Percentiles rank a stretch among this genome's conserved stretches.
These are phyloP conservation scores for Oligophagozyma castellii DNA, from an alignment of 1,139 yeast genomes.

Conservation along the genomic window DNA sequence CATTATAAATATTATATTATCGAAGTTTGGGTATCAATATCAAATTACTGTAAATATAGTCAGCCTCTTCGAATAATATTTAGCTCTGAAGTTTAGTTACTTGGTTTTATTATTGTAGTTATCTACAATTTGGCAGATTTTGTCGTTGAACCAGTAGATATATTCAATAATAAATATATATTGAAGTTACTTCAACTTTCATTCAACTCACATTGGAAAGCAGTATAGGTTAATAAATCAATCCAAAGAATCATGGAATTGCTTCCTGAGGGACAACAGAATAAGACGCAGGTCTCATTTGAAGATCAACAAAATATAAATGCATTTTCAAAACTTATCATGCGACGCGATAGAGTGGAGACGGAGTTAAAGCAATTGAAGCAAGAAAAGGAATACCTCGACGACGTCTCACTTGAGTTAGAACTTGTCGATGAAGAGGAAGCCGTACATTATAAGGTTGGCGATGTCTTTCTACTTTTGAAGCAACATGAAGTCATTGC, in stretches of 20 bases:
- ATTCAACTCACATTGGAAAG: background rate
- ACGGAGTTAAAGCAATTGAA: constrained; percentile 37
- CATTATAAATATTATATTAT: too few relatives aligned
- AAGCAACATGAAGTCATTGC: constrained; percentile 52
- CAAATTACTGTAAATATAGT: too few relatives aligned
- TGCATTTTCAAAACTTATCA: constrained; percentile 69
- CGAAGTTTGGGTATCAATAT: too few relatives aligned
- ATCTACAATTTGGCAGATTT: too few relatives aligned
- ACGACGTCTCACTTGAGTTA: constrained; percentile 72
- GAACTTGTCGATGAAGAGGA: constrained; percentile 71
- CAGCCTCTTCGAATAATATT: too few relatives aligned
- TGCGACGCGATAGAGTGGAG: constrained; percentile 46
- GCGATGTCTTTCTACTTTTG: constrained; percentile 59
- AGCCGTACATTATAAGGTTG: constrained; percentile 48
- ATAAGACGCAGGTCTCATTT: constrained; percentile 69
- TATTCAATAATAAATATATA: too few relatives aligned
- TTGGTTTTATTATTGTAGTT: too few relatives aligned
- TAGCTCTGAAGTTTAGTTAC: too few relatives aligned
- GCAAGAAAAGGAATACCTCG: constrained; percentile 76
- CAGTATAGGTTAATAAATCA: background rate
- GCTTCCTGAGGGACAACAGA: constrained; percentile 53
- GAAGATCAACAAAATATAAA: constrained; percentile 86
- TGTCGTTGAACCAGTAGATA: background rate
- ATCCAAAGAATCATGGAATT: constrained; percentile 30
- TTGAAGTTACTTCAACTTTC: too few relatives aligned